Conservation (phyloP, 257 asterid species). For the Plantago ovata region DNA sequence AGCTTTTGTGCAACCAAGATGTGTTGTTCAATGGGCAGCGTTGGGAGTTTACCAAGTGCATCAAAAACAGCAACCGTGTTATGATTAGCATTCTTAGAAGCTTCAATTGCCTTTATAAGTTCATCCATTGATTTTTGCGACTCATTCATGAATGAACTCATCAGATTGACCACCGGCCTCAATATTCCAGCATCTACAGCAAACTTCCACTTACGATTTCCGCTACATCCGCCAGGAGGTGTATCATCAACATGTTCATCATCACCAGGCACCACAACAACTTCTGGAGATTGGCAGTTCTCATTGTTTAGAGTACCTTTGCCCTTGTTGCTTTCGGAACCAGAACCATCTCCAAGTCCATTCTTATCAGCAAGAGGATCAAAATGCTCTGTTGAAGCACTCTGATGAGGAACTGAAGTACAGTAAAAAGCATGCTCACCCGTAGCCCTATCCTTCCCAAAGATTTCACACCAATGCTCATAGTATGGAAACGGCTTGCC, state of each 20-base stretch:
- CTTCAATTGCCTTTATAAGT: not conserved
- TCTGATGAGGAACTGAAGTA: not conserved
- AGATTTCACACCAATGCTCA: slow-evolving; percentile 7
- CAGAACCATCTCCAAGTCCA: not conserved
- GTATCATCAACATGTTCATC: not conserved
- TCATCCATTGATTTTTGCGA: not conserved
- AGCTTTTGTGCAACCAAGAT: not conserved
- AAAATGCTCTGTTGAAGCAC: not conserved
- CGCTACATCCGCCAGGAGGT: not conserved
- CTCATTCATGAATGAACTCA: not conserved
- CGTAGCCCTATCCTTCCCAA: slow-evolving; percentile 4
- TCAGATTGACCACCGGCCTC: not conserved
- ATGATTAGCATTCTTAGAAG: not conserved
- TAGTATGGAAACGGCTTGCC: slow-evolving; percentile 1
- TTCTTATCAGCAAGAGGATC: not conserved
- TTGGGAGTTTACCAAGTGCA: not conserved
- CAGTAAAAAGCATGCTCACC: not conserved
- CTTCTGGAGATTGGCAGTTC: not conserved
- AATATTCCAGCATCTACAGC: too few species aligned
- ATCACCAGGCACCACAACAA: not conserved
- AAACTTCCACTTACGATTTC: not conserved
- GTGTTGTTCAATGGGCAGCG: not conserved
- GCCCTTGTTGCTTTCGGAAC: not conserved
- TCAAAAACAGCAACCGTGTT: too few species aligned
- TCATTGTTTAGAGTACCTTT: not conserved